These are phyloP conservation scores for Acidomyces sp. DNA, from an alignment of 495 filamentous ascomycete genomes.

Conservation along the genomic window DNA sequence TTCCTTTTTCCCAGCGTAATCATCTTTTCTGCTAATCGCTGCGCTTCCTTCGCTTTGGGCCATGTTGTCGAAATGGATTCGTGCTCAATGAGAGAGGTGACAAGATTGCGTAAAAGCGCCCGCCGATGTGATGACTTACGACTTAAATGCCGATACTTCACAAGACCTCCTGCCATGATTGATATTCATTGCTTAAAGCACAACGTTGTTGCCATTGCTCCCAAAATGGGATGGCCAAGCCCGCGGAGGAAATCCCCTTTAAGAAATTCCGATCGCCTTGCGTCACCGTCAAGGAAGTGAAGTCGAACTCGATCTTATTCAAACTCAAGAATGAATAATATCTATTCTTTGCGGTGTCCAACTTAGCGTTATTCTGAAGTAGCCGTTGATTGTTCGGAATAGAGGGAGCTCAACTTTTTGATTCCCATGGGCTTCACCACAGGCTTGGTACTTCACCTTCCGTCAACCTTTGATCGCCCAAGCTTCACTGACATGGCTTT, in stretches of 20 bases:
- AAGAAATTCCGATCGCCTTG: too few species aligned
- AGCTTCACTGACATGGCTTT: slow-evolving; percentile 9
- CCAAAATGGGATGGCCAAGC: too few species aligned
- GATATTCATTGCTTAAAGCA: too few species aligned
- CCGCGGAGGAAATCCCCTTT: too few species aligned
- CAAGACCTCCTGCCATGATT: slow-evolving; percentile 68
- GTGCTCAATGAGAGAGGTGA: slow-evolving; percentile 85
- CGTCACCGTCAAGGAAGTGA: too few species aligned
- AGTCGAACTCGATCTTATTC: too few species aligned
- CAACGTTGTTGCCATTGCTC: too few species aligned
- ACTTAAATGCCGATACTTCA: slow-evolving; percentile 76
- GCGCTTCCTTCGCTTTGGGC: slow-evolving; percentile 93
- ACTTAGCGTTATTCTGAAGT: too few species aligned
- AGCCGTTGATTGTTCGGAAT: too few species aligned
- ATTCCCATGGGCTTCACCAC: slow-evolving; percentile 58
- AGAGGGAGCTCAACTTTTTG: too few species aligned
- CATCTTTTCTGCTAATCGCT: slow-evolving; percentile 80
- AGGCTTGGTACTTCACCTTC: slow-evolving; percentile 56
- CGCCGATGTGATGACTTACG: slow-evolving; percentile 76
- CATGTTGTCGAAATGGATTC: slow-evolving; percentile 91
- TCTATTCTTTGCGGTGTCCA: too few species aligned
- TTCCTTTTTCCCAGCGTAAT: slow-evolving; percentile 88
- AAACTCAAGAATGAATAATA: too few species aligned
- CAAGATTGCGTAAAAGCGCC: slow-evolving; percentile 87
- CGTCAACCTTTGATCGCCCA: slow-evolving; percentile 5